Evolutionary conservation across 768 basidiomycete species (phyloP).

Genomic region (Tricholomella constricta): DNA sequence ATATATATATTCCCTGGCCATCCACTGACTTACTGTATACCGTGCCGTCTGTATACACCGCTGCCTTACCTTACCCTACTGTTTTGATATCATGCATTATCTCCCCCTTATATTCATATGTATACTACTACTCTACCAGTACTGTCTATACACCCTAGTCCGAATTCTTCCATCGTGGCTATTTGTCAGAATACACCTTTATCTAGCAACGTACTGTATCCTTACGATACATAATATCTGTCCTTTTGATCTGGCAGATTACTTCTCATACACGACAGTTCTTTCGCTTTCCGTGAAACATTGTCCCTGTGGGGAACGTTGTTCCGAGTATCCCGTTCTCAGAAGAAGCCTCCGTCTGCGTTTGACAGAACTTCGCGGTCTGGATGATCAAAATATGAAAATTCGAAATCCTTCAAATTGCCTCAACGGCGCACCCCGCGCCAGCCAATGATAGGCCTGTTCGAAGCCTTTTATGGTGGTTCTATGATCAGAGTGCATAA

Average conservation of each 20-base stretch:
- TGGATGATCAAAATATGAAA: slow-evolving; percentile 1
- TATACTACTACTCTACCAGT: slow-evolving; percentile 9
- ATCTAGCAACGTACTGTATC: slow-evolving; percentile 10
- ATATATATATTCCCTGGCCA: slow-evolving; percentile 13
- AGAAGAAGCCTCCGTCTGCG: slow-evolving; percentile 11
- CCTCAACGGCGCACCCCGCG: slow-evolving; percentile 8
- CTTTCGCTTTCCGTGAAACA: slow-evolving; percentile 16
- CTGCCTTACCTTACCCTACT: slow-evolving; percentile 4
- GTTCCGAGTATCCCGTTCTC: slow-evolving; percentile 13
- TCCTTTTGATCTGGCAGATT: not conserved
- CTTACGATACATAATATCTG: slow-evolving; percentile 6
- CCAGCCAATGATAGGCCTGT: slow-evolving; percentile 5
- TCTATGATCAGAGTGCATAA: slow-evolving; percentile 13
- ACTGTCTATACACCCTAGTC: slow-evolving; percentile 4
- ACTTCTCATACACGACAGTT: not conserved
- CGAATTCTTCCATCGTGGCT: not conserved
- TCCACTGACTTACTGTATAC: slow-evolving; percentile 11
- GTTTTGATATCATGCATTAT: slow-evolving; percentile 10
- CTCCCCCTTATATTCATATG: slow-evolving; percentile 7
- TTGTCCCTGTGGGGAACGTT: slow-evolving; percentile 1
- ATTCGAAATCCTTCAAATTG: slow-evolving; percentile 13
- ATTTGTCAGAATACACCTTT: not conserved
- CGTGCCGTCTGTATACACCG: slow-evolving; percentile 6
- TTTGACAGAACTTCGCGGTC: slow-evolving; percentile 12
- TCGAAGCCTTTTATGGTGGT: slow-evolving; percentile 9